phyloP scores from a whole-genome alignment of 306 rosid genomes.

The Ceratonia siliqua region DNA sequence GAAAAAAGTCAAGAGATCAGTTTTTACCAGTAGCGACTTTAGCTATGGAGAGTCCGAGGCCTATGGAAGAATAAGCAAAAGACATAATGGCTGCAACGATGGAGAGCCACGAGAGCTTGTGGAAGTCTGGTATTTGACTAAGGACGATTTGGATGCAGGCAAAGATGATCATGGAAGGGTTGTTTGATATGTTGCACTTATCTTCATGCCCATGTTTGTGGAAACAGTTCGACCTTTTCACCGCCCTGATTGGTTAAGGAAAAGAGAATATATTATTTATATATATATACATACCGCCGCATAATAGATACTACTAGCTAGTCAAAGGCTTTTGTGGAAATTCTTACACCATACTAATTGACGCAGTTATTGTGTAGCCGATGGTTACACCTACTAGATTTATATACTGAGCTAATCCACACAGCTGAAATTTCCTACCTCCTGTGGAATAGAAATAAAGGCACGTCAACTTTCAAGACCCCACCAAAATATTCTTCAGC shows the following conservation, averaged over 20 bases:
- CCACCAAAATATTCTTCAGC: too few relatives aligned
- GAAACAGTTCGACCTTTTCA: slow-evolving; percentile 80
- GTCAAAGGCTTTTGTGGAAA: neutral
- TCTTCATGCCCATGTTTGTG: slow-evolving; percentile 76
- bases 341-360: slow-evolving; percentile 95
- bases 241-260: slow-evolving; percentile 58
- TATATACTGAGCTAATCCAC: slow-evolving; percentile 90
- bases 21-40: too few relatives aligned
- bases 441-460: slow-evolving; percentile 40
- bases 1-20: too few relatives aligned
- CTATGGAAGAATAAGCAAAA: slow-evolving; percentile 88
- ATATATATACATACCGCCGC: neutral
- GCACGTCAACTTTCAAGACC: neutral
- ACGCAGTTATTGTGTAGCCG: slow-evolving; percentile 96
- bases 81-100: slow-evolving; percentile 98
- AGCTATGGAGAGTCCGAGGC: slow-evolving; percentile 84
- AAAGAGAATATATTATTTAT: neutral
- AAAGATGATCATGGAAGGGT: slow-evolving; percentile 77
- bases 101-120: slow-evolving; percentile 91
- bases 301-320: neutral
- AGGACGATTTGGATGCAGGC: slow-evolving; percentile 74
- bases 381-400: slow-evolving; percentile 81
- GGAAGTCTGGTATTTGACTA: slow-evolving; percentile 84
- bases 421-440: slow-evolving; percentile 75
- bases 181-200: slow-evolving; percentile 56